These are phyloP conservation scores for Suhomyces prunicola DNA, from an alignment of 805 yeast genomes.

Conservation along the genomic window DNA sequence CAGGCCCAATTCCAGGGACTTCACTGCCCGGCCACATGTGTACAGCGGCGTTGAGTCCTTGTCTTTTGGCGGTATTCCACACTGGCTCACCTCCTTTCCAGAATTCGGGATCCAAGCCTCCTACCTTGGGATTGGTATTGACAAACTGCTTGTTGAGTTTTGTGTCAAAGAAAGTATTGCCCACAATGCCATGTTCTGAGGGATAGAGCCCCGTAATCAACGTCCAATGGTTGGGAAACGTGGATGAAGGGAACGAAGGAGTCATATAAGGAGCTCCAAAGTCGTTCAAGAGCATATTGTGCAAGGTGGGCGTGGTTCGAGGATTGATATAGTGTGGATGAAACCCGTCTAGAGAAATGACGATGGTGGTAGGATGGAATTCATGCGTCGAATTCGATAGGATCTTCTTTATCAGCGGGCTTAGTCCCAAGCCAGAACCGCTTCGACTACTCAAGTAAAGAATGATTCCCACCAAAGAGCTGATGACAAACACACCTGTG, in stretches of 20 bases:
- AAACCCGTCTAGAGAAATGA: conserved; percentile 83
- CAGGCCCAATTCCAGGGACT: conserved; percentile 53
- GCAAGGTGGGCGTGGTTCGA: conserved; percentile 67
- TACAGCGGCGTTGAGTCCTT: conserved; percentile 66
- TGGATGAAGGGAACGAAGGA: conserved; percentile 85
- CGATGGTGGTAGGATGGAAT: conserved; percentile 75
- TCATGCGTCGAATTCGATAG: conserved; percentile 61
- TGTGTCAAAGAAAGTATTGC: conserved; percentile 76
- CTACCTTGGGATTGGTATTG: conserved; percentile 53
- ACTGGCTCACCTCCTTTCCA: conserved; percentile 88
- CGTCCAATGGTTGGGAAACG: conserved; percentile 93
- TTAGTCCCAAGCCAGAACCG: not conserved
- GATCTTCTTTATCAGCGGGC: conserved; percentile 14
- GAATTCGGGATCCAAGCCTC: conserved; percentile 53
- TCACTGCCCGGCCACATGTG: conserved; percentile 98
- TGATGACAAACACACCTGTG: conserved; percentile 7
- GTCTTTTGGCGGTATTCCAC: conserved; percentile 72
- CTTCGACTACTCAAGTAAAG: not conserved
- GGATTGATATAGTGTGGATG: conserved; percentile 82
- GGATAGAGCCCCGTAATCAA: conserved; percentile 85
- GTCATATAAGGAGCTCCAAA: conserved; percentile 77
- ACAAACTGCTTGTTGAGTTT: conserved; percentile 51
- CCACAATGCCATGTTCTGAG: conserved; percentile 80
- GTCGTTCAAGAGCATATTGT: conserved; percentile 49
- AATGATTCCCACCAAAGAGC: not conserved